Base-by-base conservation (phyloP, 2,329 filamentous ascomycete genomes). In the Colletotrichum sp. region DNA sequence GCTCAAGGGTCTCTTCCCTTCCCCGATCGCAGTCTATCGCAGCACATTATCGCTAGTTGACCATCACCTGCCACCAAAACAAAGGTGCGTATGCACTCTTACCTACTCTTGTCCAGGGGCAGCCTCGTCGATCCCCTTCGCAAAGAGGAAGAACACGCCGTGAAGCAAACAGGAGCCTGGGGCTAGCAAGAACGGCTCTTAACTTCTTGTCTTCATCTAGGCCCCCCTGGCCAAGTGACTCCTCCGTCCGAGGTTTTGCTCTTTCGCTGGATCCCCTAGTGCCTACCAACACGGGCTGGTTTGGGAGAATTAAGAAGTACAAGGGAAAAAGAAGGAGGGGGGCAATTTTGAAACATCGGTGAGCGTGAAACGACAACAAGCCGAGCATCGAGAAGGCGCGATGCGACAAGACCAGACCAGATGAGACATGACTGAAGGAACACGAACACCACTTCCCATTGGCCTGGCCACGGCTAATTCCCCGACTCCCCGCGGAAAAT, bases 361-460 rank as follows among this genome's bases (percentile, higher is more conserved):
- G 70, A 51, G 43, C 21, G 21, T 69, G 70, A 72, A 72, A 72
- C 66, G 58, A 58, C 65, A 43, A 72, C 64, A 36, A 69, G 43
- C 65, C 47, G 58, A 69, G 57, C 58, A 15, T 62, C 43, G 66
- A 64, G 57, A 47, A 72, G 70, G 34, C 58, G 34, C 29, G 66
- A 61, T 33, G 8, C 6, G 29, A 47, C 38, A 31, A 16, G 33
- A 64, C 70, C n/a, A 63, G 65, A 63, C 47, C 43, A 69, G 65
- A 65, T 47, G 21, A 62, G 29, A 62, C 55, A 8, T 11, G 43
- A 68, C 47, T 21, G 13, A 13, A 58, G 31, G 31, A 55, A 72
- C 34, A 69, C 31, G 57, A 72, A 38, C 27, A 13, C 31, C 16
- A 29, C 16, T 18, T 29, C 33, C 27, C 9, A 55, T 57, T 51